phyloP scores from a whole-genome alignment of 169 alveolate species.

The Blepharisma undulans region DNA sequence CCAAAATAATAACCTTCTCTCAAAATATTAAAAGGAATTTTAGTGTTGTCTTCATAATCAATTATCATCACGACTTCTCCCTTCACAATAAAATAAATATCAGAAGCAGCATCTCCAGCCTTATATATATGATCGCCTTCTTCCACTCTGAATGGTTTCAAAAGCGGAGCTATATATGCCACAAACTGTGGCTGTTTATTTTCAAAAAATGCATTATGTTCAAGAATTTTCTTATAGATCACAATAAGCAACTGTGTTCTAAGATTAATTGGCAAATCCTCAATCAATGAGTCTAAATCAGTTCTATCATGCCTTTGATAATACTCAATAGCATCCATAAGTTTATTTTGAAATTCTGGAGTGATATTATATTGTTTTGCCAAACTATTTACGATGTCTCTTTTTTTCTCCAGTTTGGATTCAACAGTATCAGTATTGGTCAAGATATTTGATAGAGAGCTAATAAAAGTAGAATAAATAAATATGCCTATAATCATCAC shows the following conservation, averaged over 20 bases:
- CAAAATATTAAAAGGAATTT: slow-evolving; percentile 21
- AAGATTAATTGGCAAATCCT: slow-evolving; percentile 9
- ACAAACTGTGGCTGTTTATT: slow-evolving; percentile 3
- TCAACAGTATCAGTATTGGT: background rate
- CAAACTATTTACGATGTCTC: background rate
- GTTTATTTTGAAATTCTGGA: background rate
- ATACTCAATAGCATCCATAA: background rate
- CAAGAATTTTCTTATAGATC: background rate
- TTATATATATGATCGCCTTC: background rate
- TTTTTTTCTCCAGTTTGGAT: background rate
- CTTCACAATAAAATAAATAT: slow-evolving; percentile 33
- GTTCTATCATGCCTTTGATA: background rate
- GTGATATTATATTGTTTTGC: background rate
- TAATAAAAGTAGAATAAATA: slow-evolving; percentile 3
- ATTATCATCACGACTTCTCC: background rate
- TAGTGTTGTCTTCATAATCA: background rate
- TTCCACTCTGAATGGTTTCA: background rate
- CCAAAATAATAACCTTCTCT: slow-evolving; percentile 37
- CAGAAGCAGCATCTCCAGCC: slow-evolving; percentile 11
- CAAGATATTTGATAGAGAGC: slow-evolving; percentile 15
- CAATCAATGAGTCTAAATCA: background rate
- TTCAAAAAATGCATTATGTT: background rate
- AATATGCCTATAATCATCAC: slow-evolving; percentile 34
- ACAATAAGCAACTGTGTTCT: background rate
- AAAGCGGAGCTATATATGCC: slow-evolving; percentile 14